A percentile compares a stretch with the other conserved stretches of the same genome.
Conservation (phyloP, 306 rosid species). For the Trichosanthes cucumerina region DNA sequence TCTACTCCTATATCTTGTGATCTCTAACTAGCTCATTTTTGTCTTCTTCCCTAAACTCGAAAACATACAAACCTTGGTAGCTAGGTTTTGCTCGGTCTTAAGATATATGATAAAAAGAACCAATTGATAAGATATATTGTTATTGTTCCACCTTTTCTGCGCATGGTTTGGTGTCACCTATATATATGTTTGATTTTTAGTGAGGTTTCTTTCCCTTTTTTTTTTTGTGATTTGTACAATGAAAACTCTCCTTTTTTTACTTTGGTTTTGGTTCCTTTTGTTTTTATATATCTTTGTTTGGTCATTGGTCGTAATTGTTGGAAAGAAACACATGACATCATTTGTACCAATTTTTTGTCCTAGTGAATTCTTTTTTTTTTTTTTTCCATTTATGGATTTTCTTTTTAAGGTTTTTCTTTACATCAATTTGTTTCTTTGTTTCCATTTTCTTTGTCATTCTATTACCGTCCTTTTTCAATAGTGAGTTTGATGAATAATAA, state of each 20-base stretch:
- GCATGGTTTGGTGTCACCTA: background rate
- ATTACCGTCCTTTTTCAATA: background rate
- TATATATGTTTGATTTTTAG: background rate
- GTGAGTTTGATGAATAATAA: background rate
- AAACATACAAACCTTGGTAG: background rate
- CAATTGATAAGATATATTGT: background rate
- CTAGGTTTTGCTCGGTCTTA: slow-evolving; percentile 4
- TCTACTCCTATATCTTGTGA: background rate
- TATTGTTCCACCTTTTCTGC: background rate
- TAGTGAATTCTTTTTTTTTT: background rate
- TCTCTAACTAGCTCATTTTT: background rate
- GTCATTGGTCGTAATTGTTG: background rate
- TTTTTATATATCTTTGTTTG: background rate
- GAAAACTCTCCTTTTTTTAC: background rate
- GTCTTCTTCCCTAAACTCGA: background rate
- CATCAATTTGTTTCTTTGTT: background rate
- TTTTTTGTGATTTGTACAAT: background rate
- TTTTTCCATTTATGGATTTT: background rate
- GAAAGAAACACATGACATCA: background rate
- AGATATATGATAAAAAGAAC: background rate
- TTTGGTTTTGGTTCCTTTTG: background rate
- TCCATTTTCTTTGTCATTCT: background rate
- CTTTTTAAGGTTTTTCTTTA: background rate
- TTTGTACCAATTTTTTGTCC: background rate
- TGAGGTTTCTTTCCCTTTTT: background rate